These are phyloP conservation scores for Kodamaea kakaduensis DNA, from an alignment of 805 yeast species.

Conservation along the genomic window DNA sequence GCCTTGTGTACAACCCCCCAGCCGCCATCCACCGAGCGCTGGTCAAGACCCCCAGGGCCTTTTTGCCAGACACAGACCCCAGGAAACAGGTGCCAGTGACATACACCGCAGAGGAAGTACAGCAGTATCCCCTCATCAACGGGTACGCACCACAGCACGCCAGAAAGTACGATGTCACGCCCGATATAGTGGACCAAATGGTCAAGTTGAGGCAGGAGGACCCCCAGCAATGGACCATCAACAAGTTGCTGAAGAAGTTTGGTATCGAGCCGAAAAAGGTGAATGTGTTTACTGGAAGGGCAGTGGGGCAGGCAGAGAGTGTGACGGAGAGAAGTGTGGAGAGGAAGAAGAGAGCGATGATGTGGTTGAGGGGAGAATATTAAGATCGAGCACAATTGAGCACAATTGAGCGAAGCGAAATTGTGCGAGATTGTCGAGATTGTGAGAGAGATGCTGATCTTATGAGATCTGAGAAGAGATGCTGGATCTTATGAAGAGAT, in stretches of 20 bases:
- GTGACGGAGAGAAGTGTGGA: conserved; percentile 48
- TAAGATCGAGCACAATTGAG: too few relatives aligned
- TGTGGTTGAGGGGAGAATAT: conserved; percentile 61
- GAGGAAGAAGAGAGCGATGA: conserved; percentile 51
- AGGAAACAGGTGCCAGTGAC: conserved; percentile 41
- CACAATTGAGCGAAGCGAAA: too few relatives aligned
- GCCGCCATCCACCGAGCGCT: conserved; percentile 41
- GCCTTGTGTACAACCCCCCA: conserved; percentile 64
- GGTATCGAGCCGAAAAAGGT: conserved; percentile 41
- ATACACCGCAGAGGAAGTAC: conserved; percentile 32
- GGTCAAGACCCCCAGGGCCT: conserved; percentile 62
- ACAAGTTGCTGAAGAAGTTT: conserved; percentile 57
- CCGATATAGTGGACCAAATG: conserved; percentile 56
- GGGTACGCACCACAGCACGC: conserved; percentile 31
- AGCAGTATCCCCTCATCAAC: conserved; percentile 39
- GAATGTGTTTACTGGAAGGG: conserved; percentile 39
- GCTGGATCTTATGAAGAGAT: too few relatives aligned
- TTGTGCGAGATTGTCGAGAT: too few relatives aligned
- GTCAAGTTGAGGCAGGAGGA: conserved; percentile 49
- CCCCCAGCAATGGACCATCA: conserved; percentile 62
- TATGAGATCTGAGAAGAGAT: too few relatives aligned
- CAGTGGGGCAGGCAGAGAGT: conserved; percentile 32
- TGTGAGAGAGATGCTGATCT: too few relatives aligned
- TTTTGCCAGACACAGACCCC: conserved; percentile 60
- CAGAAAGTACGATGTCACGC: conserved; percentile 53